Evolutionary conservation across 768 basidiomycete species (phyloP), one percentile per base, ranked within the genome.

Genomic region (Hydnomerulius pinastri): DNA sequence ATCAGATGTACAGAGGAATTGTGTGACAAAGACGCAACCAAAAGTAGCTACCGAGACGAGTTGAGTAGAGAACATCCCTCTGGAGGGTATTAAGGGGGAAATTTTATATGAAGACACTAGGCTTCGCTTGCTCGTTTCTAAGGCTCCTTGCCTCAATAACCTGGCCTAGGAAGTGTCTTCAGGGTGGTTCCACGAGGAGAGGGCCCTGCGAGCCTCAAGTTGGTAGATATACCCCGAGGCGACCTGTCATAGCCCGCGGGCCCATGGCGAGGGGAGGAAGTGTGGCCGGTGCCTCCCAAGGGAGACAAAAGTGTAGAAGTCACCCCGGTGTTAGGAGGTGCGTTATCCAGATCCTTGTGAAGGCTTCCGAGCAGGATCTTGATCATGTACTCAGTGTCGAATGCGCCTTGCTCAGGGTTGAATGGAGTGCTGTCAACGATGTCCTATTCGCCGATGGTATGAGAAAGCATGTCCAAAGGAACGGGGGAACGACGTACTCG

Each of bases 391-490:
- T 68, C 68, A 8, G 68, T 64, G 51, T 70, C 63, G 20, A 68
- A 68, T 4, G 39, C 51, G 50, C 68, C 68, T 4, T 62, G 50
- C 15, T 47, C 58, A 36, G 60, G 66, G 41, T 70, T 64, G 40
- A 52, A 78, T 8, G 71, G 70, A 4, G 75, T 75, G 30, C 75
- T 73, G 58, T 78, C 78, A 7, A 80, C 76, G 24, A 79, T 72
- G 50, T 80, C 78, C 64, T 77, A 51, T 37, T 9, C 15, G 41
- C 12, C 3, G 5, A 13, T 37, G 2, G 11, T 48, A n/a, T 60
- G 4, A 57, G 44, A 38, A 4, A 25, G 17, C 18, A n/a, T 32
- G 20, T 7, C 21, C 18, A 9, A n/a, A 21, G n/a, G 7, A 24
- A 15, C 0, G 7, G 37, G 15, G 1, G 10, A 21, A 35, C 8